A percentile compares a stretch with the other conserved stretches of the same genome.
Evolutionary conservation across 345 rosid genomes (phyloP).

Genomic region (Sisymbrium irio): DNA sequence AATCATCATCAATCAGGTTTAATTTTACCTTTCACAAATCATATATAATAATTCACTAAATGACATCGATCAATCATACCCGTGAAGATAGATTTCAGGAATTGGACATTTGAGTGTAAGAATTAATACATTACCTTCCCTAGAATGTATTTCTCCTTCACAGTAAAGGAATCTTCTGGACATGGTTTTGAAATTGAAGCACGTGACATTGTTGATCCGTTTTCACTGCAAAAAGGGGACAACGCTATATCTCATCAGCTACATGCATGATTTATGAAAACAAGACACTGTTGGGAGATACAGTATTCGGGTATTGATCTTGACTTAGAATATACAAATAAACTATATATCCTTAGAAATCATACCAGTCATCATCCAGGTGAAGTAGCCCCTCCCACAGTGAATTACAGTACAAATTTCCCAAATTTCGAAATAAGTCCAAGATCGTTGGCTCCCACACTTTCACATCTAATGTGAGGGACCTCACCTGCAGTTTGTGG

Average conservation of each 20-base stretch:
- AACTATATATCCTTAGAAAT: slow-evolving; percentile 5
- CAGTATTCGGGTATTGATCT: neutral
- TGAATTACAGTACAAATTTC: slow-evolving; percentile 82
- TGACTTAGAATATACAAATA: neutral
- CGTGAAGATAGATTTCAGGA: neutral
- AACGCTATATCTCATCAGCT: slow-evolving; percentile 12
- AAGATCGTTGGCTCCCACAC: slow-evolving; percentile 88
- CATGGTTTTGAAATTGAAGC: slow-evolving; percentile 61
- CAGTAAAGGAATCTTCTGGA: slow-evolving; percentile 47
- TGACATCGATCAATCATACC: neutral
- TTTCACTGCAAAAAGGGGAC: slow-evolving; percentile 46
- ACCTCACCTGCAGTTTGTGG: slow-evolving; percentile 66
- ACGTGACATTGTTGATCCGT: slow-evolving; percentile 21
- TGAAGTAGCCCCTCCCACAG: slow-evolving; percentile 79
- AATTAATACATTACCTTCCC: slow-evolving; percentile 56
- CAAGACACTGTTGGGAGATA: neutral
- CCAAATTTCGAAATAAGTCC: slow-evolving; percentile 67
- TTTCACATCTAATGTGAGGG: slow-evolving; percentile 81
- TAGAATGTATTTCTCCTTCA: slow-evolving; percentile 76
- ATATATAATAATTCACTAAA: neutral
- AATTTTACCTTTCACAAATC: neutral
- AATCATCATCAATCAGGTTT: slow-evolving; percentile 18
- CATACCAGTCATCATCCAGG: slow-evolving; percentile 50
- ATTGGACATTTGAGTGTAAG: neutral
- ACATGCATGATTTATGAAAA: slow-evolving; percentile 16